A percentile compares a stretch with the other conserved stretches of the same genome.
Conservation (phyloP, 192 early-diverging fungal genomes). For the Ambispora gerdemannii region DNA sequence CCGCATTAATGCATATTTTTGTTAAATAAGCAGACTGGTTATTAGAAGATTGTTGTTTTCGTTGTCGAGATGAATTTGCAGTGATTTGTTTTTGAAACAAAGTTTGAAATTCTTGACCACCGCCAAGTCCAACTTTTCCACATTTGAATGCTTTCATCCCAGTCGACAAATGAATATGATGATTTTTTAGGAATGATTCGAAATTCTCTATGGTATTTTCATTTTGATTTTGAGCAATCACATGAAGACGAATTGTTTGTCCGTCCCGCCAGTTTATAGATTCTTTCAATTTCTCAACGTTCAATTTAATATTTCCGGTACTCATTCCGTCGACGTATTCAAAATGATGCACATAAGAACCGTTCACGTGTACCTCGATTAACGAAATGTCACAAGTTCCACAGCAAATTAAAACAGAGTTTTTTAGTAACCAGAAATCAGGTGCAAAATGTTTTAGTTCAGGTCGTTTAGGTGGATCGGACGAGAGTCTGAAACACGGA, state of each 20-base stretch:
- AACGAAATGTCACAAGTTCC: constrained; percentile 52
- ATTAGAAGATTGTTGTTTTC: neutral
- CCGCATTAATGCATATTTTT: constrained; percentile 40
- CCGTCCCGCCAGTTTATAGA: neutral
- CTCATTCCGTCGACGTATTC: constrained; percentile 50
- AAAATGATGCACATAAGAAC: constrained; percentile 43
- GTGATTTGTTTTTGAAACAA: constrained; percentile 21
- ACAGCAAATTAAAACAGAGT: constrained; percentile 14
- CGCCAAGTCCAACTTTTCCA: constrained; percentile 1
- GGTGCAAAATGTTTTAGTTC: neutral
- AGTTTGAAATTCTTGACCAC: constrained; percentile 1
- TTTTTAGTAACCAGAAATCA: constrained; percentile 8
- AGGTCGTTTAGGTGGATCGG: constrained; percentile 25
- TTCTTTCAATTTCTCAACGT: neutral
- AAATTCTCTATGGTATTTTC: neutral
- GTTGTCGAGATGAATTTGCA: neutral
- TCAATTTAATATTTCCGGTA: constrained; percentile 20
- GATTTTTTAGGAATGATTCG: neutral
- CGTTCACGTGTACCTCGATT: constrained; percentile 55
- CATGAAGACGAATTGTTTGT: neutral
- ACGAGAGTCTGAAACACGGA: constrained; percentile 56
- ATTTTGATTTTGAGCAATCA: constrained; percentile 12
- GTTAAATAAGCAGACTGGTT: neutral
- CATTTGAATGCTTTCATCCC: constrained; percentile 18
- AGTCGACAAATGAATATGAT: constrained; percentile 13